Percentiles rank a stretch among this genome's conserved stretches.
phyloP scores from a whole-genome alignment of 2,329 filamentous ascomycete species.

The Fusarium armeniacum region DNA sequence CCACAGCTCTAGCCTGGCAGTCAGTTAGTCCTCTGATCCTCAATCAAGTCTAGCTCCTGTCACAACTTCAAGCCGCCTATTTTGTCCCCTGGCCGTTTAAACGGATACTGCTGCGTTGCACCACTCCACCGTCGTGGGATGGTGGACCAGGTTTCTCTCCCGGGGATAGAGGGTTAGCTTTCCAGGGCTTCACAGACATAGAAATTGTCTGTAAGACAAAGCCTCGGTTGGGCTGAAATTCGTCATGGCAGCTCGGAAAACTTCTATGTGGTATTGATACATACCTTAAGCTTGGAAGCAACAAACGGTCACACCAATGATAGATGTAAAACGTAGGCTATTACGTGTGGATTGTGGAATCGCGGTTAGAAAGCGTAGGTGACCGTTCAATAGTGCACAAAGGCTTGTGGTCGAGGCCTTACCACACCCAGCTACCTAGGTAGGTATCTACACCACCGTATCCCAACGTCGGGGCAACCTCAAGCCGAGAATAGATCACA shows the following conservation, averaged over 20 bases:
- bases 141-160: slow-evolving; percentile 25
- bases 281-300: not conserved
- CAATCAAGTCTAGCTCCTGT: slow-evolving; percentile 24
- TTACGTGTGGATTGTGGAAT: not conserved
- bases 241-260: slow-evolving; percentile 6
- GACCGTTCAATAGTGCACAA: slow-evolving; percentile 25
- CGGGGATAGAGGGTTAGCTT: not conserved
- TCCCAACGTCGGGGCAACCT: slow-evolving; percentile 20
- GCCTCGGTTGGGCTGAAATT: slow-evolving; percentile 31
- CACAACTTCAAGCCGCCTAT: slow-evolving; percentile 25
- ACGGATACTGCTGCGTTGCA: slow-evolving; percentile 18
- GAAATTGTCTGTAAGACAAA: slow-evolving; percentile 3
- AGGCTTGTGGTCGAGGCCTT: slow-evolving; percentile 22
- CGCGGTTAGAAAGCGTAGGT: not conserved
- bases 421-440: not conserved
- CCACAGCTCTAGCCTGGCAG: not conserved
- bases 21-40: slow-evolving; percentile 7
- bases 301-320: not conserved
- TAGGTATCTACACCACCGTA: slow-evolving; percentile 1
- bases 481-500: slow-evolving; percentile 18
- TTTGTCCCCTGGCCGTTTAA: slow-evolving; percentile 19
- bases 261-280: slow-evolving; percentile 30
- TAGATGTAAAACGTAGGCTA: not conserved
- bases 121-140: slow-evolving; percentile 40
- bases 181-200: not conserved